A percentile compares a stretch with the other conserved stretches of the same genome.
Conservation (phyloP, 2,329 filamentous ascomycete genomes). For the Fusarium sp. region DNA sequence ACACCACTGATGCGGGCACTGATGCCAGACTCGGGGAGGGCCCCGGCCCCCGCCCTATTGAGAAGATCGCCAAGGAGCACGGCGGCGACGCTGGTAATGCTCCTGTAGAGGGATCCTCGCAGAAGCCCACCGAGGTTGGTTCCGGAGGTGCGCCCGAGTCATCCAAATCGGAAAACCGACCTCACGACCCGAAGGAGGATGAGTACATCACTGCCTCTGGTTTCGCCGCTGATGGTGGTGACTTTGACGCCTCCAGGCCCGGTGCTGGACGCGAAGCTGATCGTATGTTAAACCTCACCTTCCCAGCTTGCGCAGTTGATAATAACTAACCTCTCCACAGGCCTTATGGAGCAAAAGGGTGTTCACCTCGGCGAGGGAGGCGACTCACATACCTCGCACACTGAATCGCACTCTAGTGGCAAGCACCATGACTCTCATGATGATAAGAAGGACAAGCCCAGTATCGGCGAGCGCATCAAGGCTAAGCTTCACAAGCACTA, state of each 20-base stretch:
- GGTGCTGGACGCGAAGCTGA: conserved; percentile 74
- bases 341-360: conserved; percentile 49
- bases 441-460: conserved; percentile 55
- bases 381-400: conserved; percentile 7
- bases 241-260: conserved; percentile 71
- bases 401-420: conserved; percentile 12
- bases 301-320: background rate
- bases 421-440: conserved; percentile 30
- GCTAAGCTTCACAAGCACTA: conserved; percentile 68
- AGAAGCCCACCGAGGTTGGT: conserved; percentile 18
- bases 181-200: conserved; percentile 63
- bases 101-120: conserved; percentile 14
- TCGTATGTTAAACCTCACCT: conserved; percentile 55
- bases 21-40: conserved; percentile 47
- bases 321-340: conserved; percentile 33
- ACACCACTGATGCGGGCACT: conserved; percentile 35
- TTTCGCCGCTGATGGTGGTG: conserved; percentile 69
- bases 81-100: conserved; percentile 47
- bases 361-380: conserved; percentile 33
- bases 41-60: conserved; percentile 41
- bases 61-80: conserved; percentile 50
- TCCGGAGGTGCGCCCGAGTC: conserved; percentile 17
- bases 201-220: conserved; percentile 66
- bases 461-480: conserved; percentile 72
- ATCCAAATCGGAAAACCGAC: conserved; percentile 26